Percentiles rank a stretch among this genome's conserved stretches.
Conservation (phyloP, 164 flowering plant genomes). For the Piper longum region DNA sequence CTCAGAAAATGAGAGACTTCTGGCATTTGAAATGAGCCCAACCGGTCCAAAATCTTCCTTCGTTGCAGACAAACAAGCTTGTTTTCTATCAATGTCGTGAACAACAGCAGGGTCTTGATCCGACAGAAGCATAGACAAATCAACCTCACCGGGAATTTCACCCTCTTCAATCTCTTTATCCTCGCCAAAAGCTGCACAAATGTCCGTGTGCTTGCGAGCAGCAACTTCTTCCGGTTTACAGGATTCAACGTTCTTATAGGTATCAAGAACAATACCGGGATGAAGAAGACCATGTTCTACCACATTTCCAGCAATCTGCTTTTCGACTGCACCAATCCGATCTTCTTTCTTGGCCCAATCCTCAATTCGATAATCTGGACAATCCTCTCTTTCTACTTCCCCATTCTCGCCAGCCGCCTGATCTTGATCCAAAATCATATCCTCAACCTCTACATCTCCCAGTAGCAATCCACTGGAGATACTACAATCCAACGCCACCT, state of each 20-base stretch:
- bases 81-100: too few relatives aligned
- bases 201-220: neutral
- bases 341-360: neutral
- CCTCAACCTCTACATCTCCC: neutral
- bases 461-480: neutral
- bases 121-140: too few relatives aligned
- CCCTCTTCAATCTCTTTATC: conserved; percentile 1
- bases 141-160: neutral
- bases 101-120: neutral
- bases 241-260: neutral
- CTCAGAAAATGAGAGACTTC: neutral
- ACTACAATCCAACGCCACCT: too few relatives aligned
- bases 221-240: neutral
- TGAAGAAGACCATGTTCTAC: neutral
- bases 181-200: neutral
- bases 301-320: neutral
- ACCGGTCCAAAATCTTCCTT: too few relatives aligned
- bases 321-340: neutral
- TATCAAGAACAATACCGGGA: neutral
- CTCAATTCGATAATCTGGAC: neutral
- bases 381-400: neutral
- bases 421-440: neutral
- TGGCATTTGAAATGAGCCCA: neutral
- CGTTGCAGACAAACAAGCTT: too few relatives aligned
- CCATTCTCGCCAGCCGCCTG: neutral